Base-by-base conservation (phyloP, 805 yeast genomes). In the Starmerella gropengiesseri region DNA sequence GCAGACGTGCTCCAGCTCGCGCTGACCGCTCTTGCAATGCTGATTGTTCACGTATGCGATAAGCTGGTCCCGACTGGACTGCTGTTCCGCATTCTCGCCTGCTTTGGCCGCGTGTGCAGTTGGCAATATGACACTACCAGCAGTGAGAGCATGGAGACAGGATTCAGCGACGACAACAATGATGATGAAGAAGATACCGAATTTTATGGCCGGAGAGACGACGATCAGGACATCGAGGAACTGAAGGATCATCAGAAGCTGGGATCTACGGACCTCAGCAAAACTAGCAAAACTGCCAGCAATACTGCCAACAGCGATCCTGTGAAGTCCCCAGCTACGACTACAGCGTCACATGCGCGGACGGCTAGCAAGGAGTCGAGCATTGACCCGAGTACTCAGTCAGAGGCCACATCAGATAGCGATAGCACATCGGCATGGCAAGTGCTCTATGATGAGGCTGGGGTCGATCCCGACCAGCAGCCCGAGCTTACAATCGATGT, bases 41-140 rank as follows among this genome's bases (percentile, higher is more conserved):
- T 60, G 7, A 43, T 69, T n/a, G 79, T 78, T 0, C 70, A 69
- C 45, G 52, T 70, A 0, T 62, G 68, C 44, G 54, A 56, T n/a
- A 54, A 56, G 21, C 49, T 71, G 2, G 47, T 43, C 17, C 16
- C 47, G 7, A 43, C 45, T 3, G 36, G 40, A 11, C 43, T 45
- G 2, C 51, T 59, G 30, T 46, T 74, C 9, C 67, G 65, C 27
- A 46, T 76, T 3, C 62, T 71, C 37, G 61, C 69, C 0, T 56
- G 73, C 2, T 69, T 66, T 47, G 60, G 73, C 4, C 55, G 80
- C 29, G 50, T 71, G 4, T 58, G 64, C 19, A 59, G 67, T 43
- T 66, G 71, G 71, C 51, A 52, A 39, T 40, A 44, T 13, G 11
- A 5, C n/a, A 17, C 7, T 16, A 3, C 31, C 6, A 11, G 7